phyloP scores from a whole-genome alignment of 2,329 filamentous ascomycete species.

The Penicillium sp. region DNA sequence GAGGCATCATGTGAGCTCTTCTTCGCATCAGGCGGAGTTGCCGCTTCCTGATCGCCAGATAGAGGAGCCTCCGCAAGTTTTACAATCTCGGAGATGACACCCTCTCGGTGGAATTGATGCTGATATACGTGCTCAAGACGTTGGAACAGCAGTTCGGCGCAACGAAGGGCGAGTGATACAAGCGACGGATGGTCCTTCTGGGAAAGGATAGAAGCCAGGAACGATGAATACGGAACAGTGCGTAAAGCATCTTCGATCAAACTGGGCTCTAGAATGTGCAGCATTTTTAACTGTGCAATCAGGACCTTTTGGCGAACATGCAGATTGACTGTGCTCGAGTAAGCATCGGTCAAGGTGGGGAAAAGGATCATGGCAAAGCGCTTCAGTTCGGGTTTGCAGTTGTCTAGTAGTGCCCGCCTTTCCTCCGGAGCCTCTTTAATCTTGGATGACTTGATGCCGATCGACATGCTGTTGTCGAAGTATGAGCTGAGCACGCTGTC shows the following conservation, averaged over 20 bases:
- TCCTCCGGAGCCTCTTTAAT: constrained; percentile 68
- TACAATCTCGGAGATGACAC: constrained; percentile 87
- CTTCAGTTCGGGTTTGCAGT: constrained; percentile 83
- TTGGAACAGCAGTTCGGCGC: constrained; percentile 81
- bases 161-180: constrained; percentile 84
- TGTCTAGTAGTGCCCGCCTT: constrained; percentile 75
- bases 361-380: constrained; percentile 92
- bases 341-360: constrained; percentile 92
- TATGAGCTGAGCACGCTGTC: constrained; percentile 51
- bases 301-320: constrained; percentile 93
- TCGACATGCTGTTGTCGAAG: constrained; percentile 50
- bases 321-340: constrained; percentile 95
- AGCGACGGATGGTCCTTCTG: constrained; percentile 90
- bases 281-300: constrained; percentile 95
- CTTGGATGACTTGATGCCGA: constrained; percentile 37
- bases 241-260: constrained; percentile 85
- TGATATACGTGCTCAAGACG: constrained; percentile 86
- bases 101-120: constrained; percentile 96
- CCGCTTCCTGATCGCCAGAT: constrained; percentile 27
- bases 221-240: constrained; percentile 91
- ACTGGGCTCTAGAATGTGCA: constrained; percentile 84
- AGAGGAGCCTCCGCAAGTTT: constrained; percentile 65
- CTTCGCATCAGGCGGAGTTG: constrained; percentile 7
- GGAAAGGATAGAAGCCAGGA: constrained; percentile 89
- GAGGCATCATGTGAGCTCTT: constrained; percentile 15